These are phyloP conservation scores for Solanum pennellii DNA, from an alignment of 257 asterid species.

Conservation along the genomic window DNA sequence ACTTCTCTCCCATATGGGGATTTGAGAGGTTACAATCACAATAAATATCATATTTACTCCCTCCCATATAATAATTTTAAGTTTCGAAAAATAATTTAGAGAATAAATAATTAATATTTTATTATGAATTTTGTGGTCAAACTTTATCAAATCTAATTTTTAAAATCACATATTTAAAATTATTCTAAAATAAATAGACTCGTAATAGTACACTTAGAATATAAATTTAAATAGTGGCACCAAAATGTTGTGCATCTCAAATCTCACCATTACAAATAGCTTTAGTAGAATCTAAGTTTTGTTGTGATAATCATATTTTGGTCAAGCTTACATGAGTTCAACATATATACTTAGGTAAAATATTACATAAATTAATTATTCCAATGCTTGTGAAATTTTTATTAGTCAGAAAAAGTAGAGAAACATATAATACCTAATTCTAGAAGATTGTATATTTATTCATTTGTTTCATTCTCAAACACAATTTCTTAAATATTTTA, in stretches of 20 bases:
- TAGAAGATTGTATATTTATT: neutral
- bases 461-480: neutral
- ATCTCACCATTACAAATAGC: neutral
- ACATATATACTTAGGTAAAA: neutral
- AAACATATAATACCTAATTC: neutral
- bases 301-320: neutral
- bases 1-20: neutral
- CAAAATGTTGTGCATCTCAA: neutral
- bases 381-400: neutral
- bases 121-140: accelerated
- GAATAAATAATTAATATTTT: too few relatives aligned
- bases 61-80: neutral
- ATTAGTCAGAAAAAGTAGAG: neutral
- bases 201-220: neutral
- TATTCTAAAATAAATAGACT: too few relatives aligned
- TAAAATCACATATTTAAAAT: too few relatives aligned
- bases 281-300: neutral
- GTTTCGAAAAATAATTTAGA: neutral
- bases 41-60: neutral
- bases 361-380: neutral
- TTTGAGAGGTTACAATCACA: neutral
- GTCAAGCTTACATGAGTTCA: neutral
- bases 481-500: neutral
- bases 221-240: neutral
- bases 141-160: too few relatives aligned